These are phyloP conservation scores for Alnus rubra DNA, from an alignment of 306 rosid genomes.

Conservation along the genomic window DNA sequence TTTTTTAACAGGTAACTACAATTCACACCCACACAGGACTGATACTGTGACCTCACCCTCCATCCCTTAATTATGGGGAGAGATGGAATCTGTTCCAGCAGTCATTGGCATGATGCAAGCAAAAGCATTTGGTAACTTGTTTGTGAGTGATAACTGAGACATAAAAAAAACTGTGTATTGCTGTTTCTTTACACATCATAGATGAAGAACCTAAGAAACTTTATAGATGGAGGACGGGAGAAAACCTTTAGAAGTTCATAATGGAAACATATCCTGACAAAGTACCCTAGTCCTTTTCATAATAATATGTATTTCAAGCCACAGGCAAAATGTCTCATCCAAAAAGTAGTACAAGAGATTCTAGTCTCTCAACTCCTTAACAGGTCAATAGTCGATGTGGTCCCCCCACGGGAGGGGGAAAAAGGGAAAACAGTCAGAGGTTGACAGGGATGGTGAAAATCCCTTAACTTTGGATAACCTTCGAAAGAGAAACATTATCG, in stretches of 20 bases:
- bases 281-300: neutral
- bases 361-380: slow-evolving; percentile 1
- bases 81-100: neutral
- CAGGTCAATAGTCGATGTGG: neutral
- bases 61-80: neutral
- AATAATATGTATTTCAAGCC: slow-evolving; percentile 1
- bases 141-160: neutral
- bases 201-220: neutral
- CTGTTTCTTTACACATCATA: neutral
- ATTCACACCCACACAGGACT: neutral
- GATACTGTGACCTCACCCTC: neutral
- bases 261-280: neutral
- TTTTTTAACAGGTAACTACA: neutral
- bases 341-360: slow-evolving; percentile 7
- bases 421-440: slow-evolving; percentile 8
- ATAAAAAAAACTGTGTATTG: neutral
- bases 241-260: neutral
- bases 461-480: neutral
- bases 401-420: too few relatives aligned
- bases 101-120: neutral
- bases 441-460: neutral
- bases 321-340: slow-evolving; percentile 10
- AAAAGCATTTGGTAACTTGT: neutral
- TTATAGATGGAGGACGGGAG: neutral
- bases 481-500: too few relatives aligned